A percentile compares a stretch with the other conserved stretches of the same genome.
Conservation (phyloP, 31 red algal genomes). For the Endocladia muricata region DNA sequence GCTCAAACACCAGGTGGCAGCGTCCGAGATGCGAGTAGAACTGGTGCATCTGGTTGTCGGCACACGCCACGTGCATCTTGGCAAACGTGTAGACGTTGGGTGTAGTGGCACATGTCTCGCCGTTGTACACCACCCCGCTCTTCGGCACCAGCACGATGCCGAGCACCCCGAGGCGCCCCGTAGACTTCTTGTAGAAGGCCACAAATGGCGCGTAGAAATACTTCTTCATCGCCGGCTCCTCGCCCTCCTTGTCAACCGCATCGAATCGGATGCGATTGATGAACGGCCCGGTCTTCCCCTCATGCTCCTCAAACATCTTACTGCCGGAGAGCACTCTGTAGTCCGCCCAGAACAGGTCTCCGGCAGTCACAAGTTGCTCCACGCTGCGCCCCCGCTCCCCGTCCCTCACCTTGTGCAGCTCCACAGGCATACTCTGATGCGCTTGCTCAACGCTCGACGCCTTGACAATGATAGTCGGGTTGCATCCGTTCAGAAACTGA, state of each 20-base stretch:
- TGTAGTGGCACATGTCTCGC: constrained; percentile 13
- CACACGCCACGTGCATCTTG: constrained; percentile 73
- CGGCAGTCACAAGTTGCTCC: background rate
- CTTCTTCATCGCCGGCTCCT: constrained; percentile 32
- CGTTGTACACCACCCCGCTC: constrained; percentile 44
- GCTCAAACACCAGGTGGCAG: constrained; percentile 54
- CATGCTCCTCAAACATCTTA: constrained; percentile 2
- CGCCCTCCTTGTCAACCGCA: constrained; percentile 16
- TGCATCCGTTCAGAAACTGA: constrained; percentile 61
- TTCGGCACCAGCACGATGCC: constrained; percentile 54
- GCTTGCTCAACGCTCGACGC: constrained; percentile 8
- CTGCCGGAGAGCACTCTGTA: constrained; percentile 14
- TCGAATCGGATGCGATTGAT: constrained; percentile 39
- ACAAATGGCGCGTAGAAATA: constrained; percentile 67
- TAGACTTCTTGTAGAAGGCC: constrained; percentile 51
- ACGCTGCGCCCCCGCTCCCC: constrained; percentile 22
- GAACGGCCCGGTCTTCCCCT: constrained; percentile 24
- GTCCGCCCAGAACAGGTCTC: constrained; percentile 50
- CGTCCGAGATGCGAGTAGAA: constrained; percentile 65
- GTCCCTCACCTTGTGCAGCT: constrained; percentile 1
- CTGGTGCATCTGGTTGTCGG: constrained; percentile 75
- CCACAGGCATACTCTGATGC: constrained; percentile 28
- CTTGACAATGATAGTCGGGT: constrained; percentile 51
- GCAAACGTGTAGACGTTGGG: constrained; percentile 63
- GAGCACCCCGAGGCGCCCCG: constrained; percentile 31